Evolutionary conservation across 179 eudicot genomes (phyloP), one percentile per base, ranked within the genome.

Genomic region (Sideroxylon spinosum): DNA sequence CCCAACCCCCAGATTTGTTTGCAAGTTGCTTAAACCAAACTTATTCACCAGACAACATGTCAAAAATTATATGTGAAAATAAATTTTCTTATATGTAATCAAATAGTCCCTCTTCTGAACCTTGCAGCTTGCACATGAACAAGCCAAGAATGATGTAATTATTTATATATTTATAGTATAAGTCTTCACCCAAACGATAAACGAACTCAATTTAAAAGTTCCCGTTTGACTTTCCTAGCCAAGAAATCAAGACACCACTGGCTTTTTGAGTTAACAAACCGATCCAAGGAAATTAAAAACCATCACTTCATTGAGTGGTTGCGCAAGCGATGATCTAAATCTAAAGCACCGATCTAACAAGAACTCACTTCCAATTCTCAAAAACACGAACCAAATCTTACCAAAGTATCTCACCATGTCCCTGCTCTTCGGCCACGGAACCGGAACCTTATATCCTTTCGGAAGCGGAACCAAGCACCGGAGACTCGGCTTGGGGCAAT

Each of bases 401-500:
- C 95, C 97, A 73, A 84, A 83, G 75, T 22, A 89, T 85, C 99
- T 92, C 96, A 94, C 99, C 99, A 89, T 94, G 82, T 96, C 97
- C 93, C 96, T 89, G 85, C 99, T 96, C 81, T 86, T 82, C 64
- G 99, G 99, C 99, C 98, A 96, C 44, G 73, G 80, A 64, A 96
- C 90, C 37, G 97, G 94, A 80, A 78, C 49, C 85, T 81, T 94
- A 80, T 96, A 96, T 48, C 96, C 94, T 11, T 5, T 37, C 19
- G 93, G 95, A 76, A 91, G 81, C 19, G 91, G 87, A 50, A 88
- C 76, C 90, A 96, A 82, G 68, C 99, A 96, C 79, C 90, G 37
- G 0, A 83, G 87, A 6, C 26, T 75, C 16, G 84, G 83, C 44
- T 62, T 56, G 0, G 98, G 99, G 68, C 99, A 96, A 83, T 94